Evolutionary conservation across 2,329 filamentous ascomycete species (phyloP).

Genomic region (Fusarium fracticaudum): DNA sequence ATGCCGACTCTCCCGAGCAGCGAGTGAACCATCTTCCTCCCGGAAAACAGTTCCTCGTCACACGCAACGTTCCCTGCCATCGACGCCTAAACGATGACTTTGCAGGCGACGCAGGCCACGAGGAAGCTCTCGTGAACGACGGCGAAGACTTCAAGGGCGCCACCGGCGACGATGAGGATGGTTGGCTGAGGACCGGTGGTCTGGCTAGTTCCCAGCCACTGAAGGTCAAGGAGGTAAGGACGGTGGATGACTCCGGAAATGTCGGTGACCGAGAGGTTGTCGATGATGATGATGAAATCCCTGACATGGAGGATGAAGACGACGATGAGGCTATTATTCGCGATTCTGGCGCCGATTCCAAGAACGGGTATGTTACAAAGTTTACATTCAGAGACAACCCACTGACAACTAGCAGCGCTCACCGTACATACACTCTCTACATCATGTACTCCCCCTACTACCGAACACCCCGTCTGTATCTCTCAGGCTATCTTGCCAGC

Average conservation of each 20-base stretch:
- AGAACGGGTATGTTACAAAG: slow-evolving; percentile 53
- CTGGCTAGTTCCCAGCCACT: slow-evolving; percentile 78
- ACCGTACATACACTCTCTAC: slow-evolving; percentile 97
- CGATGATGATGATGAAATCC: slow-evolving; percentile 84
- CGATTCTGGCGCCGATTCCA: slow-evolving; percentile 66
- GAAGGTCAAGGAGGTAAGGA: slow-evolving; percentile 82
- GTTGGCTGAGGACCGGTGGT: slow-evolving; percentile 90
- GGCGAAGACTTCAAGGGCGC: slow-evolving; percentile 70
- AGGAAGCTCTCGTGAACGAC: slow-evolving; percentile 86
- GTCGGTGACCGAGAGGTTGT: slow-evolving; percentile 78
- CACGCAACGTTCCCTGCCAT: slow-evolving; percentile 92
- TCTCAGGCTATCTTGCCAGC: slow-evolving; percentile 85
- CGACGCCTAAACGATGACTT: slow-evolving; percentile 93
- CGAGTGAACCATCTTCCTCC: slow-evolving; percentile 83
- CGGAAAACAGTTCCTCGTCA: slow-evolving; percentile 95
- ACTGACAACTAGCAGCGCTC: slow-evolving; percentile 65
- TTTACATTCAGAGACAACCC: not conserved
- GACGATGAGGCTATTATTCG: slow-evolving; percentile 97
- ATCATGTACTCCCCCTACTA: slow-evolving; percentile 99
- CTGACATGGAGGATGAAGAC: slow-evolving; percentile 98
- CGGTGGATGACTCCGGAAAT: slow-evolving; percentile 89
- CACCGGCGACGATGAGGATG: slow-evolving; percentile 74
- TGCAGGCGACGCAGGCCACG: slow-evolving; percentile 84
- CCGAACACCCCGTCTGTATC: slow-evolving; percentile 92
- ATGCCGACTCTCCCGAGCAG: slow-evolving; percentile 82